phyloP scores from a whole-genome alignment of 140 eudicot species.

The Erigeron philadelphicus region DNA sequence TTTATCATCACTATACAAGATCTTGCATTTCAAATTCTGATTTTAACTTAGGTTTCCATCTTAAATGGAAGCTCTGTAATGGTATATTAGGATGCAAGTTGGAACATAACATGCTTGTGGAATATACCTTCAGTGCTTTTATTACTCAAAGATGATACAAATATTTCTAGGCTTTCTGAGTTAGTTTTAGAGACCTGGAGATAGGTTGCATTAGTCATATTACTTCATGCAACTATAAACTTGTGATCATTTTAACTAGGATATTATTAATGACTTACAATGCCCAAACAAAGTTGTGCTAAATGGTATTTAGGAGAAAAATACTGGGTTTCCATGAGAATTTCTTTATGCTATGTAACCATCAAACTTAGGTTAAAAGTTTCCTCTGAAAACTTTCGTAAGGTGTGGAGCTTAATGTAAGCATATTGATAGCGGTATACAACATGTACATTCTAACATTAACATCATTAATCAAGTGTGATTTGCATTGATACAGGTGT shows the following conservation, averaged over 20 bases:
- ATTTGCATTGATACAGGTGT: conserved; percentile 40
- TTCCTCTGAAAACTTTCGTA: background rate
- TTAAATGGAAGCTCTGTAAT: no score
- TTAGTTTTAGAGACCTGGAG: background rate
- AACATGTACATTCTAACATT: background rate
- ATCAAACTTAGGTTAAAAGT: background rate
- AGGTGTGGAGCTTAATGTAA: background rate
- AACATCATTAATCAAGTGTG: conserved; percentile 3
- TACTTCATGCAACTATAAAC: background rate
- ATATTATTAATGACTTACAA: background rate
- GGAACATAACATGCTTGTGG: no score
- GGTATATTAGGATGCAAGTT: no score
- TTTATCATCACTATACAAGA: no score
- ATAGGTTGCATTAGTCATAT: background rate
- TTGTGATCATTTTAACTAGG: background rate
- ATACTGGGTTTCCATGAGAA: background rate
- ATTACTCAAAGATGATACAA: no score
- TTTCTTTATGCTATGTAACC: background rate
- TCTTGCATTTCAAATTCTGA: no score
- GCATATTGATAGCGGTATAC: conserved; percentile 4
- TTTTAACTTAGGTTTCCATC: no score
- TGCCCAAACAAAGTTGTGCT: background rate
- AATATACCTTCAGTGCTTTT: no score
- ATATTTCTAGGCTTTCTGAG: no score
- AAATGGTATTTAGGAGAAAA: background rate